phyloP scores from a whole-genome alignment of 768 basidiomycete species.

The Tephrocybe sp. region DNA sequence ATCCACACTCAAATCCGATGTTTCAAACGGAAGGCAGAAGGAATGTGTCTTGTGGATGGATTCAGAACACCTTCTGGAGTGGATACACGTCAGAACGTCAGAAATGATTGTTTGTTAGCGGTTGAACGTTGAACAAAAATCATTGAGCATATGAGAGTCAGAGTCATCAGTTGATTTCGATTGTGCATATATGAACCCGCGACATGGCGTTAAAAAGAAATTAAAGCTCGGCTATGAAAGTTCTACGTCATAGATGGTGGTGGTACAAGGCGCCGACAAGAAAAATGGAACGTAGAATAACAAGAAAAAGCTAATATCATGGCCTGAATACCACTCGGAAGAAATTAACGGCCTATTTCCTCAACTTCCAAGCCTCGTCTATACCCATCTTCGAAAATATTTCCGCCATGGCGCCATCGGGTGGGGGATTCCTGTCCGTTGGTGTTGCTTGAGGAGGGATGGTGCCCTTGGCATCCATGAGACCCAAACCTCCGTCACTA shows the following conservation, averaged over 20 bases:
- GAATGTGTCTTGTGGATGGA: no score
- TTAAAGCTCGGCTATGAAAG: background rate
- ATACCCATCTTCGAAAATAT: constrained; percentile 47
- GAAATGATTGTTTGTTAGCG: no score
- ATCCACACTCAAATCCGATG: no score
- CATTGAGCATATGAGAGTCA: no score
- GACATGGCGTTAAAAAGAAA: background rate
- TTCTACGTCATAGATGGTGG: background rate
- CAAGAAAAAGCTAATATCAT: constrained; percentile 1
- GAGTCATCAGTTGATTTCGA: no score
- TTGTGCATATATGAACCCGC: no score
- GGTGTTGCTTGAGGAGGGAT: constrained; percentile 35
- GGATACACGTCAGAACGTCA: no score
- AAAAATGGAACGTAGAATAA: background rate
- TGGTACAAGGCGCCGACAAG: constrained; percentile 1
- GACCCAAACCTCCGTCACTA: constrained; percentile 39
- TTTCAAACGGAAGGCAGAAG: no score
- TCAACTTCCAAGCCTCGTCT: constrained; percentile 46
- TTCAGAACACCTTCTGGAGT: no score
- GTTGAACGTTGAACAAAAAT: no score
- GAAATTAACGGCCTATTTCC: constrained; percentile 34
- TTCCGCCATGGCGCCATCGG: constrained; percentile 42
- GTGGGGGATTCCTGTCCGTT: constrained; percentile 46
- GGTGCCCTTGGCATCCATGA: constrained; percentile 43
- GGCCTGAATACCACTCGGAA: background rate